Percentiles rank a stretch among this genome's conserved stretches.
Conservation (phyloP, 768 basidiomycete species). For the Termitomyces sp. region DNA sequence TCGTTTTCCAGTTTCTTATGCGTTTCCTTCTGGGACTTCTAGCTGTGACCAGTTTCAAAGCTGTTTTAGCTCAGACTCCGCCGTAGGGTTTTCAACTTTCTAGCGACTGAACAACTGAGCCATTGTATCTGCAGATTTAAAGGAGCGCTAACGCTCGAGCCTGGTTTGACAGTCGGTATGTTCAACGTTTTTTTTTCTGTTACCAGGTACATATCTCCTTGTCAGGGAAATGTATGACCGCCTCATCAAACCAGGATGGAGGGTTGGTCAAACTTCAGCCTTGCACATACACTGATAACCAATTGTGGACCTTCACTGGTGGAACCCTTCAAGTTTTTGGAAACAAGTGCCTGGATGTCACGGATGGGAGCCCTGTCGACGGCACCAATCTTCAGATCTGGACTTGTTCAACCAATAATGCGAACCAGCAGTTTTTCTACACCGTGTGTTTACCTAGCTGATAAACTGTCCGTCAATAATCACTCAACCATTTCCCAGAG, state of each 20-base stretch:
- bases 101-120: not conserved
- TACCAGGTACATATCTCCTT: no score
- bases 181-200: not conserved
- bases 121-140: constrained; percentile 23
- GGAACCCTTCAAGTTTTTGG: constrained; percentile 37
- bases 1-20: not conserved
- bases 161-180: constrained; percentile 34
- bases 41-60: not conserved
- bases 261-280: constrained; percentile 29
- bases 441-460: not conserved
- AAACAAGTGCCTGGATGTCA: constrained; percentile 46
- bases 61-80: not conserved
- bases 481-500: constrained; percentile 7
- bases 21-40: not conserved
- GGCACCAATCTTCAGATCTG: constrained; percentile 47
- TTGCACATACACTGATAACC: constrained; percentile 38
- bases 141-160: constrained; percentile 38
- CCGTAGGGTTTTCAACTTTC: not conserved
- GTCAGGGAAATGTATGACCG: constrained; percentile 45
- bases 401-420: constrained; percentile 36
- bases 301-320: constrained; percentile 42
- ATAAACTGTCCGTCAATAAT: not conserved
- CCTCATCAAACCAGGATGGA: constrained; percentile 41
- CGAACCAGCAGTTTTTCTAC: constrained; percentile 36
- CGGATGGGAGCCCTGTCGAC: constrained; percentile 31